A percentile compares a stretch with the other conserved stretches of the same genome.
These are phyloP conservation scores for Hippophae gyantsensis DNA, from an alignment of 306 rosid species.

Conservation along the genomic window DNA sequence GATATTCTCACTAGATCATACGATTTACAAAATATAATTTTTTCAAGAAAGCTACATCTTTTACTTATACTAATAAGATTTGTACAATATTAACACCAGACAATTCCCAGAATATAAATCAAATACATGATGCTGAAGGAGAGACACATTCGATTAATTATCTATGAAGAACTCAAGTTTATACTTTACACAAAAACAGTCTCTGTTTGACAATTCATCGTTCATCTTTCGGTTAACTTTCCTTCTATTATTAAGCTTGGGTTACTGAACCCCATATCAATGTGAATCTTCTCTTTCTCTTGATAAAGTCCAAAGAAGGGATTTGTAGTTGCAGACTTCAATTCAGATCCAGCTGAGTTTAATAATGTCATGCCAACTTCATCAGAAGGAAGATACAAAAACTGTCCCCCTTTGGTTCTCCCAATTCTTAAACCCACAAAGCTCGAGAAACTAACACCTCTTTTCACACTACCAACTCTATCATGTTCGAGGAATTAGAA, in stretches of 20 bases:
- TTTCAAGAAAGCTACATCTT: no score
- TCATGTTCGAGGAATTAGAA: slow-evolving; percentile 40
- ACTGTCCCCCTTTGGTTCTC: slow-evolving; percentile 41
- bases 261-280: not conserved
- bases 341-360: slow-evolving; percentile 45
- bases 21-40: no score
- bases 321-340: slow-evolving; percentile 63
- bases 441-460: slow-evolving; percentile 76
- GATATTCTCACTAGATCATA: no score
- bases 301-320: slow-evolving; percentile 73
- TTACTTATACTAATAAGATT: no score
- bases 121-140: no score
- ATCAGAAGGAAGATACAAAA: slow-evolving; percentile 53
- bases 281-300: slow-evolving; percentile 1
- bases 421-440: slow-evolving; percentile 50
- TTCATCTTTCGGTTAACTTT: no score
- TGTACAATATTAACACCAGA: no score
- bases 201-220: no score
- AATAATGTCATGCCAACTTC: slow-evolving; percentile 35
- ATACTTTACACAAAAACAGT: no score
- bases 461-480: slow-evolving; percentile 62
- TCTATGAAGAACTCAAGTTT: no score
- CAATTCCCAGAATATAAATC: no score
- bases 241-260: not conserved
- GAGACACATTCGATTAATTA: no score